Conservation (phyloP, 768 basidiomycete species). For the Crucibulum laeve region DNA sequence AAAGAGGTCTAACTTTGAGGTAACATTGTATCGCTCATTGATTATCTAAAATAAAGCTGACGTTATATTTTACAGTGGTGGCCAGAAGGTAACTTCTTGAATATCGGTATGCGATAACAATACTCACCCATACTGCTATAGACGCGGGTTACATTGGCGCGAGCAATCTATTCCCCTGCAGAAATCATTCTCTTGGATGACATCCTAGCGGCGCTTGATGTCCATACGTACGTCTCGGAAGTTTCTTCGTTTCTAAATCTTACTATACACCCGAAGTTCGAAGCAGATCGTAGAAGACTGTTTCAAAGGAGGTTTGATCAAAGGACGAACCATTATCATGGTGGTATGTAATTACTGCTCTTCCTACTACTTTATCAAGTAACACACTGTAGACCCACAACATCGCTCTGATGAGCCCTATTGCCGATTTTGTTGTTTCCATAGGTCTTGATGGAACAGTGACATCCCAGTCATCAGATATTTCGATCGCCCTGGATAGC, state of each 20-base stretch:
- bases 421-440: constrained; percentile 54
- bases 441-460: constrained; percentile 52
- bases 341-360: constrained; percentile 41
- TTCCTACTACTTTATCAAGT: background rate
- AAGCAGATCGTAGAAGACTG: constrained; percentile 78
- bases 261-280: constrained; percentile 59
- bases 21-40: constrained; percentile 13
- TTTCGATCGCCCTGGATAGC: background rate
- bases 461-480: constrained; percentile 20
- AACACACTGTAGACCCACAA: constrained; percentile 34
- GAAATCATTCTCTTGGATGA: constrained; percentile 69
- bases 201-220: constrained; percentile 60
- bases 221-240: constrained; percentile 13
- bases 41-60: background rate
- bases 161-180: constrained; percentile 45
- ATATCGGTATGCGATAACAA: background rate
- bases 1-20: constrained; percentile 56
- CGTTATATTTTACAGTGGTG: background rate
- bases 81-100: constrained; percentile 1
- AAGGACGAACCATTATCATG: constrained; percentile 76
- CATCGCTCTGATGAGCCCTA: constrained; percentile 42
- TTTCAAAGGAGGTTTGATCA: constrained; percentile 69
- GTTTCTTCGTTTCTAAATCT: background rate
- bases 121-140: constrained; percentile 20
- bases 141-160: constrained; percentile 41